A percentile compares a stretch with the other conserved stretches of the same genome.
Conservation (phyloP, 1,284 basidiomycete species). For the Gymnopus androsaceus region DNA sequence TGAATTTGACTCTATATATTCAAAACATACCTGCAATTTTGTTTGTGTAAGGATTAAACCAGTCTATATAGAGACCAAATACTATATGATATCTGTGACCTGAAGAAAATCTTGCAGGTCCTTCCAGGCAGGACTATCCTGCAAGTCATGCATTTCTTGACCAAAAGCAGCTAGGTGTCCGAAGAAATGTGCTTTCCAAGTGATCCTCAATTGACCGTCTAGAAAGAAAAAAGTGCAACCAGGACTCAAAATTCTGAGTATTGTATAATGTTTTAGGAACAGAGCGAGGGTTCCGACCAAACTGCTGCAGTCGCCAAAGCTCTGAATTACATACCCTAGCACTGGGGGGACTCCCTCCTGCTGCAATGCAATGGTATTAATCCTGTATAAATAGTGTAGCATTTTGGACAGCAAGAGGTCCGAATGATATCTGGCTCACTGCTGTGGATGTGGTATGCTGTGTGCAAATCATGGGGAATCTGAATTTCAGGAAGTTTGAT, state of each 20-base stretch:
- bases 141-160: conserved; percentile 18
- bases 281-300: conserved; percentile 26
- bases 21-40: conserved; percentile 1
- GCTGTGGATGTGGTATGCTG: background rate
- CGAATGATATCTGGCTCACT: conserved; percentile 27
- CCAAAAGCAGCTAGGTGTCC: conserved; percentile 1
- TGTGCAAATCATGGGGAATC: background rate
- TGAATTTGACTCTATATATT: too few species aligned
- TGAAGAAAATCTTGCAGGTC: background rate
- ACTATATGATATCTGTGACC: background rate
- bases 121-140: conserved; percentile 23
- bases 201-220: conserved; percentile 30
- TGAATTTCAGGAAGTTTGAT: too few species aligned
- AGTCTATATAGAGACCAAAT: conserved; percentile 7
- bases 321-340: conserved; percentile 22
- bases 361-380: conserved; percentile 17
- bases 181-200: conserved; percentile 25
- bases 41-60: conserved; percentile 9
- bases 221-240: conserved; percentile 33
- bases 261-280: conserved; percentile 27
- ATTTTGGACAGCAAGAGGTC: conserved; percentile 29
- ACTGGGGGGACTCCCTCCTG: conserved; percentile 16
- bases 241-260: conserved; percentile 32
- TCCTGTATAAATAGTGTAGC: conserved; percentile 24
- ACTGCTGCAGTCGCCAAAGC: conserved; percentile 20